phyloP scores from a whole-genome alignment of 1,139 yeast genomes.

The Wickerhamomyces sp. region DNA sequence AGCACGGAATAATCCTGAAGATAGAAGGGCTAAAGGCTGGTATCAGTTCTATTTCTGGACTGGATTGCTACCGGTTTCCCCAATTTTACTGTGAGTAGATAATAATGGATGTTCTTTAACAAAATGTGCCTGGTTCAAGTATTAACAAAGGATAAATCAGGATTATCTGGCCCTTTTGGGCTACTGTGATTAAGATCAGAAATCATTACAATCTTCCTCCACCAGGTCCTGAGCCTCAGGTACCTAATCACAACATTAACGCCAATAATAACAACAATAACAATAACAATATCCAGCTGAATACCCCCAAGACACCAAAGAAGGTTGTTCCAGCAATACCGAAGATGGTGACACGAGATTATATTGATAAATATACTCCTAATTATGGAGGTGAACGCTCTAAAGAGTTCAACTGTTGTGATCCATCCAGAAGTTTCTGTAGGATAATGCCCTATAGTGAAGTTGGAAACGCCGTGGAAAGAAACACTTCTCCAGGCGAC shows the following conservation, averaged over 20 bases:
- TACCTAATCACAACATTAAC: neutral
- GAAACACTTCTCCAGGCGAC: neutral
- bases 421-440: conserved; percentile 1
- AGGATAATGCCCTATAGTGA: neutral
- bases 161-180: neutral
- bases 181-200: neutral
- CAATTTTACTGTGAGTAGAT: neutral
- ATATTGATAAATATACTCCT: neutral
- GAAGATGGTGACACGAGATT: neutral
- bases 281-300: neutral
- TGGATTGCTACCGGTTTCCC: neutral
- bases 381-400: neutral
- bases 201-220: neutral
- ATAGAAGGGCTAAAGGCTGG: too few relatives aligned
- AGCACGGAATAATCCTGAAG: too few relatives aligned
- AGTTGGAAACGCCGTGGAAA: neutral
- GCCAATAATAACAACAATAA: neutral
- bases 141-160: neutral
- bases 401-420: neutral
- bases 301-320: neutral
- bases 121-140: too few relatives aligned
- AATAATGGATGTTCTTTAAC: too few relatives aligned
- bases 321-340: neutral
- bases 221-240: neutral
- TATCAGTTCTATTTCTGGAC: neutral